Evolutionary conservation across 164 flowering plant genomes (phyloP).

Genomic region (Chimonanthus praecox): DNA sequence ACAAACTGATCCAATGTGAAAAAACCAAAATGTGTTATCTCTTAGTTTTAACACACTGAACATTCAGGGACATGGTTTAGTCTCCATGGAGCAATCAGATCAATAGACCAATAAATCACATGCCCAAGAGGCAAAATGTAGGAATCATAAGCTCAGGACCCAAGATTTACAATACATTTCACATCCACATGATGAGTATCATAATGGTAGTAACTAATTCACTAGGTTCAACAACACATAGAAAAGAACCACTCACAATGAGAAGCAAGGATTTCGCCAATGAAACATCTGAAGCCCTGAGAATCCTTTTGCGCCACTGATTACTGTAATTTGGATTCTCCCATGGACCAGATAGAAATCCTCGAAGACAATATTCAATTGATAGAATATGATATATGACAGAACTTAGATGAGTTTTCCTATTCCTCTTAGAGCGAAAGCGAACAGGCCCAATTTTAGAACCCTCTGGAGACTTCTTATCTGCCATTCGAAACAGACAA

Average conservation of each 20-base stretch:
- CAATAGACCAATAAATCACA: no score
- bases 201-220: not conserved
- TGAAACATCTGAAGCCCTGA: conserved; percentile 44
- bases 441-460: conserved; percentile 20
- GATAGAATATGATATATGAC: conserved; percentile 47
- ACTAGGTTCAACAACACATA: not conserved
- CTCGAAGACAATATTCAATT: conserved; percentile 71
- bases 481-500: conserved; percentile 53
- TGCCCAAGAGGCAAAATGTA: no score
- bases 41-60: no score
- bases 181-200: not conserved
- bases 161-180: not conserved
- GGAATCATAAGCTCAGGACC: no score
- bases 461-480: conserved; percentile 25
- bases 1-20: no score
- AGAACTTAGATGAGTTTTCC: conserved; percentile 54
- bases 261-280: conserved; percentile 56
- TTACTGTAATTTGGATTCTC: conserved; percentile 52
- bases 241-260: conserved; percentile 33
- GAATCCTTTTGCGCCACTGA: conserved; percentile 50
- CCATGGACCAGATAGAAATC: conserved; percentile 93
- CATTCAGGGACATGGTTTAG: no score
- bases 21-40: no score
- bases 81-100: no score
- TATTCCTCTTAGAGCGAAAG: conserved; percentile 26